Evolutionary conservation across 352 stramenopile genomes (phyloP).

Genomic region (Phytophthora hybrid): DNA sequence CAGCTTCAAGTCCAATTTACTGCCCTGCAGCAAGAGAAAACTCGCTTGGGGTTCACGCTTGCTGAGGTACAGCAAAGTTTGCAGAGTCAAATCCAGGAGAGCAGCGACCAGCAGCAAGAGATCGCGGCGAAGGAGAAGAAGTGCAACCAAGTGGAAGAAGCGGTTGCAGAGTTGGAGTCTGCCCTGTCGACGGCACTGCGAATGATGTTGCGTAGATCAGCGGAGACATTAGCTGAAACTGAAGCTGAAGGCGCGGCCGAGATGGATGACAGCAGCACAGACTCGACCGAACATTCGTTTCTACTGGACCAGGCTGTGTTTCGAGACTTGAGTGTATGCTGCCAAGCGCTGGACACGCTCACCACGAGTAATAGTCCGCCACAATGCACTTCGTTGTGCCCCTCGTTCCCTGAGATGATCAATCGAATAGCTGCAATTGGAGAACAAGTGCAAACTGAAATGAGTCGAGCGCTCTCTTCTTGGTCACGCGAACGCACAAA

Average conservation of each 20-base stretch:
- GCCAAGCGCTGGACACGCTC: constrained; percentile 28
- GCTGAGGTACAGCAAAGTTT: constrained; percentile 33
- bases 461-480: constrained; percentile 33
- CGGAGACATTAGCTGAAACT: neutral
- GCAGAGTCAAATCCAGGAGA: constrained; percentile 24
- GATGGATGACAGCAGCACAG: neutral
- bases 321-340: constrained; percentile 30
- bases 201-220: constrained; percentile 16
- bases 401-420: constrained; percentile 25
- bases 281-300: constrained; percentile 10
- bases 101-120: constrained; percentile 23
- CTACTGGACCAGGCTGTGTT: constrained; percentile 27
- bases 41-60: constrained; percentile 28
- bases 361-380: constrained; percentile 1
- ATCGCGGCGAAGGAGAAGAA: constrained; percentile 21
- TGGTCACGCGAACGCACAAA: constrained; percentile 53
- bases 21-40: constrained; percentile 22
- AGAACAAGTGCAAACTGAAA: constrained; percentile 15
- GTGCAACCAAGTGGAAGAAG: constrained; percentile 38
- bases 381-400: constrained; percentile 15
- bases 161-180: constrained; percentile 48
- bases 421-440: constrained; percentile 20
- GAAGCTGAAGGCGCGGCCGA: neutral
- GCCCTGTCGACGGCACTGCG: constrained; percentile 27
- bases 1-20: constrained; percentile 20